Conservation (phyloP, 495 filamentous ascomycete genomes). For the Hypoxylon trugodes region DNA sequence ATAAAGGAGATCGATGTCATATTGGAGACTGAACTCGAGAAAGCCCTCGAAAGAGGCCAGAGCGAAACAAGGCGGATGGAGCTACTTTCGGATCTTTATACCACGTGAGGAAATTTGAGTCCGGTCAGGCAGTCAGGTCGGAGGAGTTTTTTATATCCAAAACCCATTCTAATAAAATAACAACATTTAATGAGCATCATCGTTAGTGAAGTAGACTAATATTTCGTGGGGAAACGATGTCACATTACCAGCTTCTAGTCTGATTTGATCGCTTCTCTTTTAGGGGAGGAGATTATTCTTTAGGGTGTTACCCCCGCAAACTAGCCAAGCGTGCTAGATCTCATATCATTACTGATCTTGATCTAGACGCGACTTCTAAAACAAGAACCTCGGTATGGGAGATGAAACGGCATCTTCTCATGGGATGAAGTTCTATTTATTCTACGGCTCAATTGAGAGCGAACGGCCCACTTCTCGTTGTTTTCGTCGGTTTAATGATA, state of each 20-base stretch:
- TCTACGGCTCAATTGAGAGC: neutral
- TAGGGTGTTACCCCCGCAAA: too few relatives aligned
- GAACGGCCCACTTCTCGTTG: too few relatives aligned
- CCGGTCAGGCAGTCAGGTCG: conserved; percentile 13
- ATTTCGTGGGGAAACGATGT: neutral
- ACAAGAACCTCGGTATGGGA: too few relatives aligned
- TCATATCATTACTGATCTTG: too few relatives aligned
- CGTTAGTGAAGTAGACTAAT: neutral
- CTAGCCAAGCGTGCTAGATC: too few relatives aligned
- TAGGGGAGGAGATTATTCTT: neutral
- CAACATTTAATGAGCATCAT: too few relatives aligned
- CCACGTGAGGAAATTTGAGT: conserved; percentile 14
- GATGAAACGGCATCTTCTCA: too few relatives aligned
- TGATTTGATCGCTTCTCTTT: conserved; percentile 11
- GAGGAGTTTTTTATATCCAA: too few relatives aligned
- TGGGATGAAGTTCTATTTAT: too few relatives aligned
- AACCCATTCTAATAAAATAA: too few relatives aligned
- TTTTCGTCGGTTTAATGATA: too few relatives aligned
- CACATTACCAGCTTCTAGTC: neutral
- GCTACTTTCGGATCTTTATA: conserved; percentile 31
- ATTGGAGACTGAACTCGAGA: conserved; percentile 24
- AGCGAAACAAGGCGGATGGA: conserved; percentile 27
- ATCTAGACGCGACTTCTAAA: too few relatives aligned
- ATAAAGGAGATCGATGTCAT: conserved; percentile 35
- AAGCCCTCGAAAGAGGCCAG: conserved; percentile 32